Evolutionary conservation across 805 yeast species (phyloP).

Genomic region (Brettanomyces sp.): DNA sequence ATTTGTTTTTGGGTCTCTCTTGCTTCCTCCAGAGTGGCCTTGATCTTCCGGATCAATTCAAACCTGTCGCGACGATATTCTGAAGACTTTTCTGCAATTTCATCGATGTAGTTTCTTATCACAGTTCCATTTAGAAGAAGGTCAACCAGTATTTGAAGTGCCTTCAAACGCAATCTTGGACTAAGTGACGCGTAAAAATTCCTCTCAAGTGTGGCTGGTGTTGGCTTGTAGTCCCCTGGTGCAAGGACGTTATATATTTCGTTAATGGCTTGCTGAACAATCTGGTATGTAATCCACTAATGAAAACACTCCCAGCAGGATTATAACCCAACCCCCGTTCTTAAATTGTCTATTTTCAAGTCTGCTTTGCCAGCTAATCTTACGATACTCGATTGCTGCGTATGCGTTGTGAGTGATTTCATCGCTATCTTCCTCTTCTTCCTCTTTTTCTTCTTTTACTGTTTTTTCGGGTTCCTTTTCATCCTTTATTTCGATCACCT

Average conservation of each 20-base stretch:
- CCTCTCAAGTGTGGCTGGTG: conserved; percentile 36
- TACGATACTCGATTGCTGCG: conserved; percentile 43
- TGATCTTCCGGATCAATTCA: conserved; percentile 56
- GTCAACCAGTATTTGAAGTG: conserved; percentile 55
- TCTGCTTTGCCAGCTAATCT: conserved; percentile 68
- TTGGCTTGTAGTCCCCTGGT: conserved; percentile 42
- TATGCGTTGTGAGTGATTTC: conserved; percentile 34
- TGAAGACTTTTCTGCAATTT: conserved; percentile 55
- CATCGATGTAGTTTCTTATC: conserved; percentile 58
- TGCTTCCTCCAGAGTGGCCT: conserved; percentile 41
- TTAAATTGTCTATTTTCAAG: conserved; percentile 63
- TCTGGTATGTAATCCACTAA: conserved; percentile 48
- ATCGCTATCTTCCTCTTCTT: conserved; percentile 16
- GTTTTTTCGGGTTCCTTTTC: neutral
- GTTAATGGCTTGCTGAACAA: conserved; percentile 38
- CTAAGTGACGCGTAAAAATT: conserved; percentile 50
- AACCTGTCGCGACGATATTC: conserved; percentile 55
- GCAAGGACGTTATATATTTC: conserved; percentile 46
- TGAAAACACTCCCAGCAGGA: conserved; percentile 64
- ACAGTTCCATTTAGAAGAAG: conserved; percentile 48
- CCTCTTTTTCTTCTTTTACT: neutral
- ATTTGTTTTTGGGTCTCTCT: conserved; percentile 34
- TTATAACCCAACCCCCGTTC: conserved; percentile 81
- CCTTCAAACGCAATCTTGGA: conserved; percentile 43
- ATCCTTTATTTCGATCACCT: neutral